Conservation (phyloP, 257 asterid species). For the Lavandula angustifolia region DNA sequence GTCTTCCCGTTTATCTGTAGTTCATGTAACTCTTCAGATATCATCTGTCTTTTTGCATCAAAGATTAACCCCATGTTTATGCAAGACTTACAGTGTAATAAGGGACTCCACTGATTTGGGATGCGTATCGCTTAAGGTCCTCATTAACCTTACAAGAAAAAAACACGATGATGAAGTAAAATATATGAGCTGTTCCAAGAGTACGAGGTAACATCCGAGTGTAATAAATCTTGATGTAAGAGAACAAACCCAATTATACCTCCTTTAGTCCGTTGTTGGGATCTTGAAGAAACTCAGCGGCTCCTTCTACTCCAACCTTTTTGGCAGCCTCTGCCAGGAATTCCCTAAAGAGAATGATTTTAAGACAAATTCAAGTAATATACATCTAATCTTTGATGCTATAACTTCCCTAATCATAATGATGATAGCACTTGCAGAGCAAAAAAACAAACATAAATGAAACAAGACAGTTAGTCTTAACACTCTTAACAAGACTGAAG, state of each 20-base stretch:
- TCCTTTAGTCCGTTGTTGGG: constrained; percentile 81
- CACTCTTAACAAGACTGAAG: background rate
- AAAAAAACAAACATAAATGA: background rate
- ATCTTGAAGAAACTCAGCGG: constrained; percentile 82
- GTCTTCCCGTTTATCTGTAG: constrained; percentile 68
- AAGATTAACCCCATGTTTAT: background rate
- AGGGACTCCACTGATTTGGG: constrained; percentile 66
- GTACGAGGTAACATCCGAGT: background rate
- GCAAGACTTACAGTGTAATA: constrained; percentile 57
- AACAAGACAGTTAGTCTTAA: background rate
- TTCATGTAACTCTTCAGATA: background rate
- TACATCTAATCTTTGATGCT: background rate
- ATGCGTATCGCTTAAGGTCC: constrained; percentile 53
- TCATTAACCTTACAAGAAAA: constrained; percentile 51
- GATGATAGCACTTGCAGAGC: background rate
- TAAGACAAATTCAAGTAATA: background rate
- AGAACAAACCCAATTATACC: constrained; percentile 45
- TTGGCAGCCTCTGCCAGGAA: constrained; percentile 72
- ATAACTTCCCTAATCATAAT: background rate
- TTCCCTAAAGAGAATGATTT: constrained; percentile 43
- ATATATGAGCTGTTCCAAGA: background rate
- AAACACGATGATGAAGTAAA: background rate
- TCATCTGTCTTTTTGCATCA: background rate
- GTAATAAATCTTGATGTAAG: no score
- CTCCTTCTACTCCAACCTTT: constrained; percentile 88